Base-by-base conservation (phyloP, 495 filamentous ascomycete species). In the Aspergillus steynii region DNA sequence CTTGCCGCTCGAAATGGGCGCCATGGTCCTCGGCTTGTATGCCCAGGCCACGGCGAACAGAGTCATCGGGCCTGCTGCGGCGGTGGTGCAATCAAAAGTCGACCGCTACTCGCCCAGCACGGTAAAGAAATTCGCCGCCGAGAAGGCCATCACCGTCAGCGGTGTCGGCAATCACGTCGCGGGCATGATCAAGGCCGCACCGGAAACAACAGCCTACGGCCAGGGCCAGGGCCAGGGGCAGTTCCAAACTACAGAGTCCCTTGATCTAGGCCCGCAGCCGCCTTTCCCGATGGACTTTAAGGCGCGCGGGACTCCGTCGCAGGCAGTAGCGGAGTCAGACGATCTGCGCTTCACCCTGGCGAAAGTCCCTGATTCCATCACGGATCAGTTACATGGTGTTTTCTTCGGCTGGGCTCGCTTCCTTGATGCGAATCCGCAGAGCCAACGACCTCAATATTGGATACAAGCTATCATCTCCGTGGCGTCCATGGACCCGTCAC, bases 381-480 rank as follows among this genome's bases (percentile, higher is more conserved):
- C 70, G 3, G 72, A 81, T 51, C 78, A 80, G 26, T 69, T 89
- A 4, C 73, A 74, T 29, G 88, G 87, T 0, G 76, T 86, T 49
- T 90, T 86, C 63, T 86, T 88, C 61, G 86, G 83, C 32, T 90
- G 87, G 85, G 78, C 79, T 4, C 71, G 79, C 29, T 54, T 85
- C 6, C 48, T 25, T n/a, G 29, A 46, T 31, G 14, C 27, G 20
- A 32, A 31, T 49, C 9, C 56, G 63, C 1, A 67, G 42, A 47
- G 56, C 60, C 5, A 58, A 71, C 2, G 42, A 55, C 3, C 26
- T 61, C 5, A 37, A 46, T 0, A 48, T 64, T 89, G 87, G 87
- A 70, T 79, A 29, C 78, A 85, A 61, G 70, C 74, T 10, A 71
- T 89, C 32, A 73, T 90, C 42, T 83, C 83, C 2, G 67, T 79